phyloP scores from a whole-genome alignment of 176 grass and related monocot species.

The Calamus simplicifolius region DNA sequence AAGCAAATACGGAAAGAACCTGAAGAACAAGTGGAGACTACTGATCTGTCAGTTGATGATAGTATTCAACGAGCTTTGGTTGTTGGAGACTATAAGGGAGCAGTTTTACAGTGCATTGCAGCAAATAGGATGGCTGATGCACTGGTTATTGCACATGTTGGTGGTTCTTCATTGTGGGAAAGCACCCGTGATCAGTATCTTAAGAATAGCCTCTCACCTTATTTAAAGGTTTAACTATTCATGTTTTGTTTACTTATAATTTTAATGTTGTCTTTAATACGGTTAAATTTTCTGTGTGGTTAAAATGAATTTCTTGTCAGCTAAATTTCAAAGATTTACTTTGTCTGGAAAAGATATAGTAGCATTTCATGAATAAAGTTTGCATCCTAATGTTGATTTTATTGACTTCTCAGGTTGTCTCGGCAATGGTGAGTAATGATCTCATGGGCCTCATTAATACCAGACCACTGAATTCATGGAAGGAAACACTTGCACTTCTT shows the following conservation, averaged over 20 bases:
- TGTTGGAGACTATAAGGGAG: slow-evolving; percentile 94
- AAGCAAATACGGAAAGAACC: slow-evolving; percentile 45
- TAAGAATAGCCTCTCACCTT: slow-evolving; percentile 68
- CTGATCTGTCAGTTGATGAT: slow-evolving; percentile 57
- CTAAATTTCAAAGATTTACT: no score
- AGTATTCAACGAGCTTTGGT: slow-evolving; percentile 90
- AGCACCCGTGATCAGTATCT: slow-evolving; percentile 79
- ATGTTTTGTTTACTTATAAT: slow-evolving; percentile 5
- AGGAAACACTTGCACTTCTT: slow-evolving; percentile 93
- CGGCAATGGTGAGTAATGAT: slow-evolving; percentile 91
- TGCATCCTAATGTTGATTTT: neutral
- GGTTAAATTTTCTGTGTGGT: no score
- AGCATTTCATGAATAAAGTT: slow-evolving; percentile 1
- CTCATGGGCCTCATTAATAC: slow-evolving; percentile 77
- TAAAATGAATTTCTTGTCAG: no score
- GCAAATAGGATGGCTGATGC: slow-evolving; percentile 99
- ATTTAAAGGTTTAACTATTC: slow-evolving; percentile 54
- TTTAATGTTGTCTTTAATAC: neutral
- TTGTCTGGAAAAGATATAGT: no score
- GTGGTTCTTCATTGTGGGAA: slow-evolving; percentile 80
- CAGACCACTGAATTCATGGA: slow-evolving; percentile 92
- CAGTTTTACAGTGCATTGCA: slow-evolving; percentile 68
- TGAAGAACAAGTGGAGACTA: slow-evolving; percentile 32
- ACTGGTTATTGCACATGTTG: slow-evolving; percentile 96
- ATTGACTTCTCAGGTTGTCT: slow-evolving; percentile 59